phyloP scores from a whole-genome alignment of 2,329 filamentous ascomycete genomes.

The Talaromyces sp. region DNA sequence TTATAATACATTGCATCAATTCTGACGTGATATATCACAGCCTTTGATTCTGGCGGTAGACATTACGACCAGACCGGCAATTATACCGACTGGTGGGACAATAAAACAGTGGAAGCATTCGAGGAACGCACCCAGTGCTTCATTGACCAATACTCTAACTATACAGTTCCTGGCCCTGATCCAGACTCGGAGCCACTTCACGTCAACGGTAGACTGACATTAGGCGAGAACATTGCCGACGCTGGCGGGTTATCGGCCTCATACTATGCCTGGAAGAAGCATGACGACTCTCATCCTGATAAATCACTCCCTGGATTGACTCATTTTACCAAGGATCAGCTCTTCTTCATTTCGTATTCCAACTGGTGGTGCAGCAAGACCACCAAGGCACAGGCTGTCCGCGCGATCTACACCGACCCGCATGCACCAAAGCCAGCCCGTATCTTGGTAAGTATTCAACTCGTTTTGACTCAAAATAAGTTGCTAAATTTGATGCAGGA shows the following conservation, averaged over 20 bases:
- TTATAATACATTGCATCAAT: background rate
- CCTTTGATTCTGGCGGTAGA: slow-evolving; percentile 62
- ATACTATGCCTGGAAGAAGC: slow-evolving; percentile 61
- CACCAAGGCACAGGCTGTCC: slow-evolving; percentile 53
- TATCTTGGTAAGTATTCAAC: slow-evolving; percentile 36
- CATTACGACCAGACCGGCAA: slow-evolving; percentile 62
- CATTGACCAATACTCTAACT: slow-evolving; percentile 61
- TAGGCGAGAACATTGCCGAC: slow-evolving; percentile 68
- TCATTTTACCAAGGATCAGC: slow-evolving; percentile 59
- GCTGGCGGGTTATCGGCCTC: slow-evolving; percentile 60
- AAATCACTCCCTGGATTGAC: slow-evolving; percentile 56
- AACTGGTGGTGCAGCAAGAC: slow-evolving; percentile 64
- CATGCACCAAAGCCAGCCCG: slow-evolving; percentile 62
- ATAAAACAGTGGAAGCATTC: slow-evolving; percentile 55
- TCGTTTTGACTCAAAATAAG: background rate
- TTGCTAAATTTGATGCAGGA: slow-evolving; percentile 33
- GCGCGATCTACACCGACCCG: slow-evolving; percentile 56
- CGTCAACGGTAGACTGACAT: slow-evolving; percentile 58
- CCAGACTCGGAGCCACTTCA: slow-evolving; percentile 51
- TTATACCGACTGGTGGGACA: slow-evolving; percentile 63
- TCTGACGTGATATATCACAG: slow-evolving; percentile 23
- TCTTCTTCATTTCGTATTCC: slow-evolving; percentile 63
- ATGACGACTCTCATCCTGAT: slow-evolving; percentile 48
- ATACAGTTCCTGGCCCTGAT: slow-evolving; percentile 49
- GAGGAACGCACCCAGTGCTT: slow-evolving; percentile 59